Percentiles rank a stretch among this genome's conserved stretches.
Evolutionary conservation across 768 basidiomycete species (phyloP).

Genomic region (Imleria badia): DNA sequence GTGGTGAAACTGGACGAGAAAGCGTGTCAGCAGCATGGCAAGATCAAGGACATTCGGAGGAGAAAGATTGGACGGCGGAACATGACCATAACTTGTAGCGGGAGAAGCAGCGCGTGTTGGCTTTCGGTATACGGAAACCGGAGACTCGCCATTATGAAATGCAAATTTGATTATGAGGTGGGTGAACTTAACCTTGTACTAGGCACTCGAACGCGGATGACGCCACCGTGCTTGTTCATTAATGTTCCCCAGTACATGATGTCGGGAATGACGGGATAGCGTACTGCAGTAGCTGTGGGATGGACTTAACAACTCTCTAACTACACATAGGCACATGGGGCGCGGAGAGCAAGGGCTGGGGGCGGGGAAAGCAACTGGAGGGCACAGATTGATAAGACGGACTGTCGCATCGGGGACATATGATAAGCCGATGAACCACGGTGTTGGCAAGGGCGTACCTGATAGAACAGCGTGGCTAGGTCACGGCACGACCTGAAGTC

Average conservation of each 20-base stretch:
- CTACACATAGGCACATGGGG: conserved; percentile 24
- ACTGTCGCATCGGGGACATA: conserved; percentile 6
- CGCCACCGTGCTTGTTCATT: conserved; percentile 33
- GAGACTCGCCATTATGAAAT: conserved; percentile 37
- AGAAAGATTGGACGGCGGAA: conserved; percentile 44
- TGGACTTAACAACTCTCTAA: conserved; percentile 23
- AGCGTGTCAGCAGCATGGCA: conserved; percentile 68
- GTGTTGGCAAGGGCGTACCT: conserved; percentile 29
- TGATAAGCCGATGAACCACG: conserved; percentile 24
- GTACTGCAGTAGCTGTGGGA: conserved; percentile 18
- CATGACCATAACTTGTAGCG: conserved; percentile 22
- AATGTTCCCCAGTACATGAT: conserved; percentile 34
- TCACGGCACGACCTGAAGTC: conserved; percentile 88
- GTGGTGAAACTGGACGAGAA: conserved; percentile 36
- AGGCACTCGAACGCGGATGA: conserved; percentile 30
- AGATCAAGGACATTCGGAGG: conserved; percentile 49
- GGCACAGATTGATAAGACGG: conserved; percentile 27
- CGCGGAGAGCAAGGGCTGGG: conserved; percentile 10
- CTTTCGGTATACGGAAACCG: conserved; percentile 33
- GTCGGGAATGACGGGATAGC: conserved; percentile 27
- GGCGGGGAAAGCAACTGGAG: conserved; percentile 11
- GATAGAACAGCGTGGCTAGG: conserved; percentile 16
- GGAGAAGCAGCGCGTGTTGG: conserved; percentile 28
- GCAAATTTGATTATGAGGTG: conserved; percentile 44
- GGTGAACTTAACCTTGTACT: conserved; percentile 39